Conservation (phyloP, 768 basidiomycete species). For the Collybia mongolica region DNA sequence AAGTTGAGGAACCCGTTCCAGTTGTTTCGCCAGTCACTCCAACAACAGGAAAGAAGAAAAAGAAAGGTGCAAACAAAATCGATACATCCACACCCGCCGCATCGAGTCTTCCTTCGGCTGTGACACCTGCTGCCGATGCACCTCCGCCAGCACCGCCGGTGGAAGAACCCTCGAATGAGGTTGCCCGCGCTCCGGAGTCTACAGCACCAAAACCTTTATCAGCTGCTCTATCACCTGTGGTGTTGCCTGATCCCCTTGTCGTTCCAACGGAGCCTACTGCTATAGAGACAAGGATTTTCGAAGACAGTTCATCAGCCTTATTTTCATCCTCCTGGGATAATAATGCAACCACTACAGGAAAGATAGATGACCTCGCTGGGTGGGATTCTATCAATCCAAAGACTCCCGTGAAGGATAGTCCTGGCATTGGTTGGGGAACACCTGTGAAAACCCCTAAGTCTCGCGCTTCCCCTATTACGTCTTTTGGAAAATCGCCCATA, state of each 20-base stretch:
- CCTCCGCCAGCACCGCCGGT: not conserved
- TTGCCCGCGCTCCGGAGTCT: no score
- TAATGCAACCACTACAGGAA: not conserved
- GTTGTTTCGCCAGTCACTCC: slow-evolving; percentile 6
- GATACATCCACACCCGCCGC: not conserved
- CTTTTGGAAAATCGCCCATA: slow-evolving; percentile 1
- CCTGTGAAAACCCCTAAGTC: slow-evolving; percentile 5
- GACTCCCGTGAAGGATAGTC: not conserved
- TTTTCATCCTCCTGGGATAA: not conserved
- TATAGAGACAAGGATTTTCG: not conserved
- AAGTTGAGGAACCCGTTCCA: slow-evolving; percentile 5
- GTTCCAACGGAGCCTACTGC: slow-evolving; percentile 10
- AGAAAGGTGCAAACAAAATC: slow-evolving; percentile 10
- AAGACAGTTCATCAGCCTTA: slow-evolving; percentile 12
- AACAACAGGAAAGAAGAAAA: slow-evolving; percentile 17
- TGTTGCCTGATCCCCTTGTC: slow-evolving; percentile 14
- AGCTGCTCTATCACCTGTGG: slow-evolving; percentile 10
- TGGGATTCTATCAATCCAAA: not conserved
- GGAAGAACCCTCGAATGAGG: not conserved
- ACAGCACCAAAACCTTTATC: slow-evolving; percentile 7
- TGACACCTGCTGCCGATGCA: not conserved
- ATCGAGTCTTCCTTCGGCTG: not conserved
- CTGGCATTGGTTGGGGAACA: slow-evolving; percentile 6
- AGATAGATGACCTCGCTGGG: not conserved
- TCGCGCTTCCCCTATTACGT: slow-evolving; percentile 4